These are phyloP conservation scores for Pseudogymnoascus sp. DNA, from an alignment of 2,329 filamentous ascomycete species.

Conservation along the genomic window DNA sequence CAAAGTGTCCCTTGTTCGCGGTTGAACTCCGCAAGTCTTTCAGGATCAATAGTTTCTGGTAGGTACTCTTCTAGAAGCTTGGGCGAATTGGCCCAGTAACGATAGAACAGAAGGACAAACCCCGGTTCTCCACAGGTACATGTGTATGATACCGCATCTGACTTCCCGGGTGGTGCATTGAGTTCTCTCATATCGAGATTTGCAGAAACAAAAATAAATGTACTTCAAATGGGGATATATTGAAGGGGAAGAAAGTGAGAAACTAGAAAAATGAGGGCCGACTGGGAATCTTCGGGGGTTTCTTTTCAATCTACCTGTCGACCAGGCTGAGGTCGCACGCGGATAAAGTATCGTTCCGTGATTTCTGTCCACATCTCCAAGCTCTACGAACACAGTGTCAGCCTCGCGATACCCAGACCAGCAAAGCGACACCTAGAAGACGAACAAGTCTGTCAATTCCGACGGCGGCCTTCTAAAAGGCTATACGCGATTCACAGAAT, in stretches of 20 bases:
- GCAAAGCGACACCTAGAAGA: neutral
- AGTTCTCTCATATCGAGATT: neutral
- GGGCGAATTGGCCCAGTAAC: conserved; percentile 25
- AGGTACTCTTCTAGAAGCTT: conserved; percentile 14
- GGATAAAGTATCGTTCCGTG: conserved; percentile 1
- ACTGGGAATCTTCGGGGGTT: neutral
- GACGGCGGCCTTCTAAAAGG: neutral
- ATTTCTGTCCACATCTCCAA: conserved; percentile 8
- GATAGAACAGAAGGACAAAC: conserved; percentile 27
- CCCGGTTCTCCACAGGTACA: conserved; percentile 24
- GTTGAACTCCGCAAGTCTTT: conserved; percentile 21
- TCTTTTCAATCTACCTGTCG: neutral
- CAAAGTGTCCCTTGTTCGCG: conserved; percentile 14
- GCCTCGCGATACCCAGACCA: conserved; percentile 11
- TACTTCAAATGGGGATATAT: neutral
- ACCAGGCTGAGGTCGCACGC: conserved; percentile 4
- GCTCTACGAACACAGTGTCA: conserved; percentile 12
- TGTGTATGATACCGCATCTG: conserved; percentile 25
- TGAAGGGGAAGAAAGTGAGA: neutral
- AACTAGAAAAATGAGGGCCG: neutral
- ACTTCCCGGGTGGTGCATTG: conserved; percentile 15
- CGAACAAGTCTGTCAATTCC: neutral
- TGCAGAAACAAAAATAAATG: neutral
- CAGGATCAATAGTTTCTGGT: conserved; percentile 10
- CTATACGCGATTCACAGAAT: neutral